Evolutionary conservation across 176 grass and related monocot species (phyloP), one percentile per base, ranked within the genome.

Genomic region (sorghum (Sorghum bicolor)): DNA sequence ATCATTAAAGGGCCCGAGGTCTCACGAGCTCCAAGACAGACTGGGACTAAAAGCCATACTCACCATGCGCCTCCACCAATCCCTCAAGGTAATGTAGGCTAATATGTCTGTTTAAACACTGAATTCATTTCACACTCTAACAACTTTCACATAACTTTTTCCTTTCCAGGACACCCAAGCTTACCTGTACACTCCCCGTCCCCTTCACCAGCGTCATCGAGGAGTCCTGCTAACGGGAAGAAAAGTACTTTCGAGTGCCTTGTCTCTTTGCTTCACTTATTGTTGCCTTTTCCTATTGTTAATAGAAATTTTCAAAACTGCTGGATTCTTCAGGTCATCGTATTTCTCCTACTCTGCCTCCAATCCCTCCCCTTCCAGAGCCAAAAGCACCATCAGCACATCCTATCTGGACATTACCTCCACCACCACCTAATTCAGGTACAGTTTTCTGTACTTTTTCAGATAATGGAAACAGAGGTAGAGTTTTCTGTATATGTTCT

Each of bases 351-450:
- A 78, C 72, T 64, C 83, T 86, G 74, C 88, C 93, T 41, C 83
- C 86, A 70, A 74, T 79, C 8, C 87, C 91, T 87, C 60, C 91
- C 37, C 50, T 85, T 33, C 70, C 31, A 11, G 82, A 85, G 24
- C 79, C 91, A 30, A 90, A 48, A 72, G 91, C 83, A 89, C 84
- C 88, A 71, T 75, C 82, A 82, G 68, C 91, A 44, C 91, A 88
- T 80, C 83, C 83, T 85, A 83, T 92, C 17, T 92, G 91, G 97
- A 48, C 91, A 78, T 80, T 99, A 70, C 97, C 97, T 40, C 97
- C 97, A 47, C 97, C 97, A 13, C 97, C 97, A 86, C 97, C 97
- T 85, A 96, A 99, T 84, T 84, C 83, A 66, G 87, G 97, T 96
- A 84, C 30, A 72, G 25, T 68, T 60, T 64, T 64, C 29, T 39